Evolutionary conservation across 352 stramenopile species (phyloP).

Genomic region (Blastocystis sp.): DNA sequence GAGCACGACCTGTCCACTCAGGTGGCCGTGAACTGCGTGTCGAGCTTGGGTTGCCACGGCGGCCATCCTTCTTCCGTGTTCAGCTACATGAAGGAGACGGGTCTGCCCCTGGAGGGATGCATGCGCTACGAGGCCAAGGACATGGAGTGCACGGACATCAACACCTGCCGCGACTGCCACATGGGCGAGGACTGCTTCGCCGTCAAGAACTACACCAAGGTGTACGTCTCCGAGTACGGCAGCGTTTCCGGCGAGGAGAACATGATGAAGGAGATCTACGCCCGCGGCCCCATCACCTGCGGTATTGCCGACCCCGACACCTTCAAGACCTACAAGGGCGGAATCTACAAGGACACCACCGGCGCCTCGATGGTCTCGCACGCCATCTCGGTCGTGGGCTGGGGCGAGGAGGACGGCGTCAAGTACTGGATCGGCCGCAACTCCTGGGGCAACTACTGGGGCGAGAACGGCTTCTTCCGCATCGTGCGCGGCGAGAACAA

Average conservation of each 20-base stretch:
- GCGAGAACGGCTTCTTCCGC: conserved; percentile 90
- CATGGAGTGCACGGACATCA: conserved; percentile 80
- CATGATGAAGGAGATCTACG: conserved; percentile 94
- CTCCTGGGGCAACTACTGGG: conserved; percentile 88
- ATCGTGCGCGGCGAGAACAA: conserved; percentile 86
- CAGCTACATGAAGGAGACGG: conserved; percentile 84
- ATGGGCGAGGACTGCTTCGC: conserved; percentile 76
- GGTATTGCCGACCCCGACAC: conserved; percentile 73
- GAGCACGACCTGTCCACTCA: conserved; percentile 82
- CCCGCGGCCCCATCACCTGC: conserved; percentile 86
- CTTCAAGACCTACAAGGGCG: conserved; percentile 85
- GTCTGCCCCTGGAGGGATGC: conserved; percentile 89
- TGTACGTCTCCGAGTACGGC: conserved; percentile 89
- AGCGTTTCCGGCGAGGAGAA: conserved; percentile 82
- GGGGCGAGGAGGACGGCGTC: conserved; percentile 81
- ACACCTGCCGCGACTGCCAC: conserved; percentile 87
- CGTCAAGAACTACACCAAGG: conserved; percentile 87
- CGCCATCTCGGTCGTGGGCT: conserved; percentile 90
- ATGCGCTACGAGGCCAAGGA: conserved; percentile 86
- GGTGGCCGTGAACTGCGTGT: conserved; percentile 80
- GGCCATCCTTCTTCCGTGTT: conserved; percentile 86
- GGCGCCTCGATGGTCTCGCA: conserved; percentile 80
- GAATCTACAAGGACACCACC: conserved; percentile 86
- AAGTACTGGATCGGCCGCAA: conserved; percentile 93
- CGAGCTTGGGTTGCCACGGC: conserved; percentile 83